phyloP scores from a whole-genome alignment of 2,329 filamentous ascomycete genomes.

The Gremmenia infestans region DNA sequence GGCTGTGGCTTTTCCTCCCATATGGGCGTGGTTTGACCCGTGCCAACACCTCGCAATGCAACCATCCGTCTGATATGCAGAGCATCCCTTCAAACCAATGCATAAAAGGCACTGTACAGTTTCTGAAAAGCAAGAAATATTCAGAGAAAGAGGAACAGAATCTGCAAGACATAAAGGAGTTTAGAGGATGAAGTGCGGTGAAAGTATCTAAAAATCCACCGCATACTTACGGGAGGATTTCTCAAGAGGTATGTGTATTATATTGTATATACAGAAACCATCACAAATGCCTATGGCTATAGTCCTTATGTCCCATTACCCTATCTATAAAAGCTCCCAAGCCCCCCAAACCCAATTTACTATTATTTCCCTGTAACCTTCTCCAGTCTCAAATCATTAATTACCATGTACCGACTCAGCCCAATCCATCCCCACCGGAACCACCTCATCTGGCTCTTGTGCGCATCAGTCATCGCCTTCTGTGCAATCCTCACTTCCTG shows the following conservation, averaged over 20 bases:
- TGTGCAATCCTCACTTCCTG: slow-evolving; percentile 63
- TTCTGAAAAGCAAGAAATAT: background rate
- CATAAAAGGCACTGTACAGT: too few species aligned
- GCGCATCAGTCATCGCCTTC: slow-evolving; percentile 82
- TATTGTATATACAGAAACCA: background rate
- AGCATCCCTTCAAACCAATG: too few species aligned
- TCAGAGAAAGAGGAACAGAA: background rate
- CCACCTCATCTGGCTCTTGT: slow-evolving; percentile 97
- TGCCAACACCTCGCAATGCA: too few species aligned
- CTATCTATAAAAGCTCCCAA: background rate
- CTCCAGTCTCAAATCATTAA: slow-evolving; percentile 76
- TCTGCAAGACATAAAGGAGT: background rate
- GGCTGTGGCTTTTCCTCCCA: too few species aligned
- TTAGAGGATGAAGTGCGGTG: background rate
- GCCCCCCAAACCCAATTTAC: background rate
- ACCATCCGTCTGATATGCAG: too few species aligned
- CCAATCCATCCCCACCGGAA: slow-evolving; percentile 95
- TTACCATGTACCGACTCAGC: slow-evolving; percentile 87
- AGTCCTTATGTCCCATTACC: background rate
- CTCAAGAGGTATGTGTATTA: background rate
- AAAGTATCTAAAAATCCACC: background rate
- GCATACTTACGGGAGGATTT: background rate
- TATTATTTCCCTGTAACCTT: slow-evolving; percentile 32
- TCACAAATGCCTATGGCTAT: background rate
- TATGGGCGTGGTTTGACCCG: too few species aligned